Percentiles rank a stretch among this genome's conserved stretches.
Evolutionary conservation across 2,329 filamentous ascomycete genomes (phyloP).

Genomic region (Gnomoniopsis smithogilvyi): DNA sequence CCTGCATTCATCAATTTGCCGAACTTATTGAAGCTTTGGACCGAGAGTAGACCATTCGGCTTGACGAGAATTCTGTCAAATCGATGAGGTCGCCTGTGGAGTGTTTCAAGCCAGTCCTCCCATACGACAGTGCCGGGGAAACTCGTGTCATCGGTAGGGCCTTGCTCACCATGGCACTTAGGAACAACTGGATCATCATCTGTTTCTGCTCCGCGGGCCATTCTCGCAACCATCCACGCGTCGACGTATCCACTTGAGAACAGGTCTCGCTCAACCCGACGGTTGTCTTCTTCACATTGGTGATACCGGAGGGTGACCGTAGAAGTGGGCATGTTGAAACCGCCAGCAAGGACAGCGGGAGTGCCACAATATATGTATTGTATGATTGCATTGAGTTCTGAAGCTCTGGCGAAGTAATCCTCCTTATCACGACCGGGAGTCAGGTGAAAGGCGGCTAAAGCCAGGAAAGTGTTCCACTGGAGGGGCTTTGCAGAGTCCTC

Average conservation of each 20-base stretch:
- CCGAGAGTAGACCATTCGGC: constrained; percentile 33
- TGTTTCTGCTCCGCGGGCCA: constrained; percentile 40
- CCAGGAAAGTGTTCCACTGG: too few species aligned
- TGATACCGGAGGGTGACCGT: constrained; percentile 51
- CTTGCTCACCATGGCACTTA: constrained; percentile 56
- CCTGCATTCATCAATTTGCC: constrained; percentile 35
- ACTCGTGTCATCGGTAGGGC: constrained; percentile 64
- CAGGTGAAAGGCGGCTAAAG: constrained; percentile 59
- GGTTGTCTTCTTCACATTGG: constrained; percentile 44
- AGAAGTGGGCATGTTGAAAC: constrained; percentile 64
- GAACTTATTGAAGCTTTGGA: constrained; percentile 55
- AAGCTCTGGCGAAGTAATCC: constrained; percentile 47
- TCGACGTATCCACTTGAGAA: constrained; percentile 47
- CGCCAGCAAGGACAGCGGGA: constrained; percentile 58
- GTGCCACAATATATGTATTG: constrained; percentile 43
- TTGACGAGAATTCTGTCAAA: constrained; percentile 63
- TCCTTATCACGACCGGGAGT: constrained; percentile 59
- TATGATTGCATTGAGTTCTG: constrained; percentile 52
- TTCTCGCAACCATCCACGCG: constrained; percentile 44
- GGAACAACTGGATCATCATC: constrained; percentile 31
- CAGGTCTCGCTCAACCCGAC: constrained; percentile 44
- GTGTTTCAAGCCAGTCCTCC: constrained; percentile 47
- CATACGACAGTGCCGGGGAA: constrained; percentile 50
- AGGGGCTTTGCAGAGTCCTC: too few species aligned
- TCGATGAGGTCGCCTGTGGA: constrained; percentile 57